These are phyloP conservation scores for Paracorniculantispora psalliotae DNA, from an alignment of 2,329 filamentous ascomycete species.

Conservation along the genomic window DNA sequence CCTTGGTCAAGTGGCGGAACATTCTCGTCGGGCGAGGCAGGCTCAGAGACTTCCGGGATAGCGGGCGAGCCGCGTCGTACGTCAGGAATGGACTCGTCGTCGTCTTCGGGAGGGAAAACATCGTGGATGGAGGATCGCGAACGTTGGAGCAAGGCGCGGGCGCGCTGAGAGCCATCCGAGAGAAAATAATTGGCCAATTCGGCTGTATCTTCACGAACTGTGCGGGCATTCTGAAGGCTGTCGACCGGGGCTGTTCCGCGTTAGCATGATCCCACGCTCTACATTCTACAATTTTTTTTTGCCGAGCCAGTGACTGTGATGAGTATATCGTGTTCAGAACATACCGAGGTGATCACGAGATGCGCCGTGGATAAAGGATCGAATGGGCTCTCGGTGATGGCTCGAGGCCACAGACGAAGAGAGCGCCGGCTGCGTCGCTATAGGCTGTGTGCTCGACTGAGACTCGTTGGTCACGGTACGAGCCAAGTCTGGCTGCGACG, in stretches of 20 bases:
- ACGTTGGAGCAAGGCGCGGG: slow-evolving; percentile 42
- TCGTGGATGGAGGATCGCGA: slow-evolving; percentile 27
- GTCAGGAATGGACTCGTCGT: slow-evolving; percentile 21
- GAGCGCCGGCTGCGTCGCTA: slow-evolving; percentile 22
- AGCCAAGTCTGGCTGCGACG: slow-evolving; percentile 28
- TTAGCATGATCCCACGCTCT: neutral
- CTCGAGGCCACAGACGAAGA: slow-evolving; percentile 36
- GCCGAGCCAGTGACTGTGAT: neutral
- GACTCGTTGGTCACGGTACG: slow-evolving; percentile 16
- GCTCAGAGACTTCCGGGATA: slow-evolving; percentile 59
- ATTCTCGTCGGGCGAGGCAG: slow-evolving; percentile 40
- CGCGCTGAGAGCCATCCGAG: slow-evolving; percentile 51
- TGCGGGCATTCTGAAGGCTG: slow-evolving; percentile 68
- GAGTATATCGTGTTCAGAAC: slow-evolving; percentile 18
- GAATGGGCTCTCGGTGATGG: slow-evolving; percentile 58
- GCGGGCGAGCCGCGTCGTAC: slow-evolving; percentile 36
- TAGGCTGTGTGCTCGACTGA: slow-evolving; percentile 18
- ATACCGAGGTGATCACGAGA: slow-evolving; percentile 55
- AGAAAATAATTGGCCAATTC: slow-evolving; percentile 81
- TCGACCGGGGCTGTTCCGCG: slow-evolving; percentile 50
- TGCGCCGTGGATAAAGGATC: slow-evolving; percentile 66
- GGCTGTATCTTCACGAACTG: slow-evolving; percentile 79
- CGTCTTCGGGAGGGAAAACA: slow-evolving; percentile 20
- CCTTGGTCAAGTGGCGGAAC: slow-evolving; percentile 15
- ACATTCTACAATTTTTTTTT: too few species aligned